Evolutionary conservation across 2,329 filamentous ascomycete species (phyloP).

Genomic region (Beauveria sp.): DNA sequence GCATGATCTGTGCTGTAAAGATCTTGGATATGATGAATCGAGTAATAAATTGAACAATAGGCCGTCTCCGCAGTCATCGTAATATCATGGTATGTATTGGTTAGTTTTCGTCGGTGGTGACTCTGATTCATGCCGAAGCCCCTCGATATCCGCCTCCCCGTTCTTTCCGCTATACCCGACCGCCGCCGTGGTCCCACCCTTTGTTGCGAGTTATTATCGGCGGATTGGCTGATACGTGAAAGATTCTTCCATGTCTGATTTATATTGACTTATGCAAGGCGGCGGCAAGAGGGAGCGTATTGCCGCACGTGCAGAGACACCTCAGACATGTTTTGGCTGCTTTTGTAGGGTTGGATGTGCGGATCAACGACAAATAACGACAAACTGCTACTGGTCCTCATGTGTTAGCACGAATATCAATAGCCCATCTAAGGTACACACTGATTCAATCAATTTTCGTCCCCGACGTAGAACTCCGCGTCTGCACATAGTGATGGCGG

Average conservation of each 20-base stretch:
- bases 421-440: too few species aligned
- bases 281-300: background rate
- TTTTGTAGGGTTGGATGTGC: background rate
- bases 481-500: background rate
- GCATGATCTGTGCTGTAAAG: background rate
- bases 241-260: background rate
- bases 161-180: constrained; percentile 1
- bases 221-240: background rate
- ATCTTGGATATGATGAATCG: background rate
- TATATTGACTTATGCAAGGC: background rate
- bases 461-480: background rate
- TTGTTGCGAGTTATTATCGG: background rate
- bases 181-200: background rate
- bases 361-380: background rate
- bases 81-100: background rate
- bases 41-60: too few species aligned
- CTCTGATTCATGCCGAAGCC: background rate
- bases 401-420: background rate
- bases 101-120: background rate
- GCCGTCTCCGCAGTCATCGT: background rate
- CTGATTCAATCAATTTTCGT: too few species aligned
- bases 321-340: background rate
- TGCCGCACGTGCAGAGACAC: background rate
- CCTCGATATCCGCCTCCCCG: background rate
- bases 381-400: background rate